Base-by-base conservation (phyloP, 2,329 filamentous ascomycete species). In the Bretziella fagacearum region DNA sequence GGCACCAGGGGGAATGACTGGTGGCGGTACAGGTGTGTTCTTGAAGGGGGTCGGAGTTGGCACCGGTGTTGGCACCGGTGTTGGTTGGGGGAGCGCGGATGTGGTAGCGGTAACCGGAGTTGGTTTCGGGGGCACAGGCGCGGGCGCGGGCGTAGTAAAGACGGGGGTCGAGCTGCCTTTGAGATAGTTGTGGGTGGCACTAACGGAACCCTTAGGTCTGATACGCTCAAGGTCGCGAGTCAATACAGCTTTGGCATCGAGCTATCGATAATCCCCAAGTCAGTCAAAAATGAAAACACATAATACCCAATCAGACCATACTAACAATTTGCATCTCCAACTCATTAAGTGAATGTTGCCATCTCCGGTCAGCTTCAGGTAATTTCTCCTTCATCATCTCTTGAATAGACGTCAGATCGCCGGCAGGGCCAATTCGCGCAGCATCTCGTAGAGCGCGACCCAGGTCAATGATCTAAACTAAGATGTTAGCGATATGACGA, bases 271-370 rank as follows among this genome's bases (percentile, higher is more conserved):
- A 39, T 22, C 20, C 6, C 18, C 13, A 30, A 22, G 13, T 26
- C 32, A 20, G 3, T 18, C 20, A 13, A 44, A 11, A 18, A 32
- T 3, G 1, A 27, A 13, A 29, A 20, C 3, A 29, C 22, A 44
- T 4, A n/a, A 8, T 17, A 29, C 3, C 6, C 15, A 22, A 13
- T 30, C 18, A 8, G 30, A 4, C 18, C 39, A 22, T 23, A 47
- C 67, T 58, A 61, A 76, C 73, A 55, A 77, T 73, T 22, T 77
- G 71, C 49, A 58, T 59, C 55, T 78, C 74, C 4, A 78, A 55
- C 5, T 73, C 68, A 52, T 77, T 70, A 2, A 79, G 59, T 6
- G 70, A 68, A 47, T 60, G 59, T 50, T 77, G 71, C 55, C 72
- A 74, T 5, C 58, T 56, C 30, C 59, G 59, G 47, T 71, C 63